Evolutionary conservation across 1,139 yeast genomes (phyloP).

Genomic region (Candida tropicalis): DNA sequence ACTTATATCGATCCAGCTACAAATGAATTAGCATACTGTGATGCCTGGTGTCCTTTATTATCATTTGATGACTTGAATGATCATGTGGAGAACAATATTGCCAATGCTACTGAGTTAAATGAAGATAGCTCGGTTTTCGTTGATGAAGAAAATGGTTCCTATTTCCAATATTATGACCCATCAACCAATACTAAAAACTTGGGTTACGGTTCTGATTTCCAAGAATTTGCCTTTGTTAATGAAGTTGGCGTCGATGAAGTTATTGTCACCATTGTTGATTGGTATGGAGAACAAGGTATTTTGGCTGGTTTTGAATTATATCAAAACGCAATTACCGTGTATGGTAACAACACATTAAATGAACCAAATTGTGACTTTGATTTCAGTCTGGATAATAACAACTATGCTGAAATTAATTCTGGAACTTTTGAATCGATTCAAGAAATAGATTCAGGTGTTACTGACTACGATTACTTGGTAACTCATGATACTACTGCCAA

Average conservation of each 20-base stretch:
- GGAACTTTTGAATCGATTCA: conserved; percentile 39
- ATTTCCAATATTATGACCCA: conserved; percentile 41
- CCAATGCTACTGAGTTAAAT: conserved; percentile 24
- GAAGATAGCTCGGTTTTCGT: conserved; percentile 30
- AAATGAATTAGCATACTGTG: conserved; percentile 62
- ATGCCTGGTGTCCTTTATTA: conserved; percentile 81
- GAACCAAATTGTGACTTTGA: conserved; percentile 58
- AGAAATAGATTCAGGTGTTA: conserved; percentile 21
- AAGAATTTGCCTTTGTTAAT: conserved; percentile 83
- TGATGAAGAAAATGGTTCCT: conserved; percentile 39
- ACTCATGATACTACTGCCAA: conserved; percentile 38
- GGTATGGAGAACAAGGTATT: conserved; percentile 71
- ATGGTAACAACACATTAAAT: conserved; percentile 76
- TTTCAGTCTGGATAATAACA: conserved; percentile 29
- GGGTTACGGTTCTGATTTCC: conserved; percentile 56
- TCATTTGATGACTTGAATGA: conserved; percentile 31
- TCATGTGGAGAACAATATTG: conserved; percentile 23
- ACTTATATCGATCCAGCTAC: conserved; percentile 79
- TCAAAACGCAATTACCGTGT: conserved; percentile 60
- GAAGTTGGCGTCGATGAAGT: conserved; percentile 61
- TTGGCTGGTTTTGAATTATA: conserved; percentile 74
- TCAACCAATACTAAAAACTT: conserved; percentile 44
- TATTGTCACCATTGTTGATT: conserved; percentile 66
- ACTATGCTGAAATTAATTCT: conserved; percentile 31
- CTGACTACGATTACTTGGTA: conserved; percentile 33